phyloP scores from a whole-genome alignment of 768 basidiomycete genomes.

The Xerocomellus dryophilus region DNA sequence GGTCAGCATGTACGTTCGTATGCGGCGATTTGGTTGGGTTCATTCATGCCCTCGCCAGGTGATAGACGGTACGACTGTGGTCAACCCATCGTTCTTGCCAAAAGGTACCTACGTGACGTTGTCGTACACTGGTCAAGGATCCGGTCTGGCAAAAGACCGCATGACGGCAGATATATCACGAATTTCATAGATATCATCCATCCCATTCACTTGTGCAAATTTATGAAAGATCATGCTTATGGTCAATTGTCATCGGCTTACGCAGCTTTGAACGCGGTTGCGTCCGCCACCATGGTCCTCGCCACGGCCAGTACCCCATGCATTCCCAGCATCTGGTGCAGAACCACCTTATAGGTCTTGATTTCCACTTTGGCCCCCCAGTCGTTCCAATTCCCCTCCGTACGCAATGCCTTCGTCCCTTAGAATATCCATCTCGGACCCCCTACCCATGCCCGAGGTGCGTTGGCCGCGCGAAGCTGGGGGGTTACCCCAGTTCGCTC shows the following conservation, averaged over 20 bases:
- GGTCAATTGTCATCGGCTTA: not conserved
- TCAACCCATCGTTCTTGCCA: constrained; percentile 82
- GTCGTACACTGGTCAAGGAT: constrained; percentile 28
- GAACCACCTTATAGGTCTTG: constrained; percentile 32
- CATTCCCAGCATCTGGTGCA: too few relatives aligned
- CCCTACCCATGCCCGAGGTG: constrained; percentile 62
- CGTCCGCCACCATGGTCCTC: constrained; percentile 12
- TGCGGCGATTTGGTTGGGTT: not conserved
- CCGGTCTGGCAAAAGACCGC: constrained; percentile 28
- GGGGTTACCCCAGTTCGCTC: too few relatives aligned
- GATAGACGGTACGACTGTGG: constrained; percentile 69
- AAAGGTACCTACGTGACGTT: constrained; percentile 58
- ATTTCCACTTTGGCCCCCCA: constrained; percentile 54
- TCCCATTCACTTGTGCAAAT: not conserved
- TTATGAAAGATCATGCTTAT: not conserved
- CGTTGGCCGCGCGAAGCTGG: too few relatives aligned
- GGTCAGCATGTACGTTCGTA: constrained; percentile 40
- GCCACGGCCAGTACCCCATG: constrained; percentile 8
- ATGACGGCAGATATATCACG: constrained; percentile 27
- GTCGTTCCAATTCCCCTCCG: constrained; percentile 50
- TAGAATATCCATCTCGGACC: too few relatives aligned
- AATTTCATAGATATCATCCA: constrained; percentile 19
- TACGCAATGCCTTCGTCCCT: too few relatives aligned
- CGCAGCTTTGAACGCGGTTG: constrained; percentile 16
- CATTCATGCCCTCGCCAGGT: constrained; percentile 42